Evolutionary conservation across 2,329 filamentous ascomycete genomes (phyloP).

Genomic region (Tolypocladium tropicale): DNA sequence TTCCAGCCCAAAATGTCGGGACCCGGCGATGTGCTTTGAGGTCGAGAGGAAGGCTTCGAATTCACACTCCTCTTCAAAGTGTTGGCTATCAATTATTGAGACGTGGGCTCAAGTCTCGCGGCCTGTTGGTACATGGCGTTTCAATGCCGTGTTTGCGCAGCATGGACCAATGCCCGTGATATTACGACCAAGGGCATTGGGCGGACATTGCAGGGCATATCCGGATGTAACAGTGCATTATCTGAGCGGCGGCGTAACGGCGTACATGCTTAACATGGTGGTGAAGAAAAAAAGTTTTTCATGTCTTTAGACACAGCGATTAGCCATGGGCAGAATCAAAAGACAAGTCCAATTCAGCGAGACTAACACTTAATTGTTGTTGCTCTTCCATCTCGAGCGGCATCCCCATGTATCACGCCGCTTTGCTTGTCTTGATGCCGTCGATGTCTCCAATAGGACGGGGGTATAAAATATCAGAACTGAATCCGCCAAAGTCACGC

Average conservation of each 20-base stretch:
- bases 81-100: background rate
- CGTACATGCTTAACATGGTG: constrained; percentile 1
- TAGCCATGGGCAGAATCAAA: background rate
- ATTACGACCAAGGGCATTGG: background rate
- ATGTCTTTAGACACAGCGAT: background rate
- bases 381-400: no score
- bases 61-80: background rate
- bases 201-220: background rate
- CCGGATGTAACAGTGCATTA: background rate
- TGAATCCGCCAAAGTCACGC: background rate
- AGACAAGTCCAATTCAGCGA: background rate
- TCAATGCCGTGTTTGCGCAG: background rate
- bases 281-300: background rate
- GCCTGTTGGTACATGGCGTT: background rate
- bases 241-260: background rate
- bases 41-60: background rate
- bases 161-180: background rate
- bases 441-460: background rate
- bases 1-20: constrained; percentile 21
- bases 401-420: no score
- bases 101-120: background rate
- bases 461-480: background rate
- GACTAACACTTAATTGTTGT: background rate
- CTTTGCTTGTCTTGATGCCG: background rate
- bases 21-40: constrained; percentile 23